A percentile compares a stretch with the other conserved stretches of the same genome.
phyloP scores from a whole-genome alignment of 768 basidiomycete genomes.

The Pleurotus giganteus region DNA sequence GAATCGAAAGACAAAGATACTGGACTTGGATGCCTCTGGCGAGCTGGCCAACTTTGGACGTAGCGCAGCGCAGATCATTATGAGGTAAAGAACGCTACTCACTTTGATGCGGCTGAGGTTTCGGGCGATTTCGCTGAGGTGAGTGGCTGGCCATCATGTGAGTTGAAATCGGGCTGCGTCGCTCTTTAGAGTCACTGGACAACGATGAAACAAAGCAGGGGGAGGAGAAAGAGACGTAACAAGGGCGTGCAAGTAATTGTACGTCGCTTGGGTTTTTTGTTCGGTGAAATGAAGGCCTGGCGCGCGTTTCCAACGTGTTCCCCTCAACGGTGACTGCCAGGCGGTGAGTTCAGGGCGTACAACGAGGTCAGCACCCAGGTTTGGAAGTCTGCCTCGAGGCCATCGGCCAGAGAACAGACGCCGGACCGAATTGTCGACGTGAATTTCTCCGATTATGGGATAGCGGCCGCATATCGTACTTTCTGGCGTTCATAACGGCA shows the following conservation, averaged over 20 bases:
- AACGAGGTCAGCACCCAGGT: slow-evolving; percentile 59
- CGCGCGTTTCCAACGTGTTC: slow-evolving; percentile 66
- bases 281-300: slow-evolving; percentile 23
- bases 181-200: slow-evolving; percentile 9
- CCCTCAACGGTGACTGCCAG: slow-evolving; percentile 31
- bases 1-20: slow-evolving; percentile 5
- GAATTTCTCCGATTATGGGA: slow-evolving; percentile 1
- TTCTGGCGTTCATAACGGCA: slow-evolving; percentile 8
- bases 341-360: slow-evolving; percentile 38
- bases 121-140: slow-evolving; percentile 52
- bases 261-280: slow-evolving; percentile 11
- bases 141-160: slow-evolving; percentile 57
- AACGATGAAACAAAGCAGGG: slow-evolving; percentile 20
- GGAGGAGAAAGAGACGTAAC: slow-evolving; percentile 24
- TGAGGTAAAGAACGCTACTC: slow-evolving; percentile 22
- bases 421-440: slow-evolving; percentile 2
- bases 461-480: slow-evolving; percentile 11
- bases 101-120: slow-evolving; percentile 54
- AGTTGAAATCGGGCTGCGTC: background rate
- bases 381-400: slow-evolving; percentile 49
- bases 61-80: slow-evolving; percentile 2
- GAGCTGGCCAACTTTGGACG: background rate
- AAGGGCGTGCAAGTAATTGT: slow-evolving; percentile 21
- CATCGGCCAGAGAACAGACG: slow-evolving; percentile 5
- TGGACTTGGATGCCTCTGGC: slow-evolving; percentile 1